These are phyloP conservation scores for Pelagophyceae sp. DNA, from an alignment of 352 stramenopile species.

Conservation along the genomic window DNA sequence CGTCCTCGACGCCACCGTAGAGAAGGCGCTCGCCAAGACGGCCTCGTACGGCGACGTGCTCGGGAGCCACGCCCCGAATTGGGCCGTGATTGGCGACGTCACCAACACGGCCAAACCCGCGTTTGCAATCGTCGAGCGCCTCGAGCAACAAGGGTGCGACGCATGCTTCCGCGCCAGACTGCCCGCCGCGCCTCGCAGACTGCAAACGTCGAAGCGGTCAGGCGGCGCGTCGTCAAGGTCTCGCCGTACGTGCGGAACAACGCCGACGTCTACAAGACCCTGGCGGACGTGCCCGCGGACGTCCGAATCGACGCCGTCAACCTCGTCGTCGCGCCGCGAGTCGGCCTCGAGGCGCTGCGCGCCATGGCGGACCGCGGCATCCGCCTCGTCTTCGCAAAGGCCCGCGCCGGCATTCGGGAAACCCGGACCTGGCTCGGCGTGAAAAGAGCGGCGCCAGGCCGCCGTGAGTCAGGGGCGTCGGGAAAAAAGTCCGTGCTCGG, in stretches of 20 bases:
- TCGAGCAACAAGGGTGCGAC: too few relatives aligned
- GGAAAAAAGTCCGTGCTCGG: too few relatives aligned
- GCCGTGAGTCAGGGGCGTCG: too few relatives aligned
- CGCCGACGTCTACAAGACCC: background rate
- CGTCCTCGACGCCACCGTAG: background rate
- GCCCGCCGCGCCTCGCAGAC: too few relatives aligned
- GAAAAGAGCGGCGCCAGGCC: too few relatives aligned
- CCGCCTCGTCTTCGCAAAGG: constrained; percentile 8
- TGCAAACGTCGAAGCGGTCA: too few relatives aligned
- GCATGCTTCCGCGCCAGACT: too few relatives aligned
- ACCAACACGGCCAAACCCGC: background rate
- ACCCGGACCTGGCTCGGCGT: too few relatives aligned
- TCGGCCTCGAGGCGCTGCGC: background rate
- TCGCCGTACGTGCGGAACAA: constrained; percentile 7
- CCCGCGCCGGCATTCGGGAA: too few relatives aligned
- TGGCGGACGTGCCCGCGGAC: background rate
- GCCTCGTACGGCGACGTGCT: background rate
- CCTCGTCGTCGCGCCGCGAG: background rate
- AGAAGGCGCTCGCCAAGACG: background rate
- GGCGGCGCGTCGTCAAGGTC: background rate
- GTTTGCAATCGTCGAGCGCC: background rate
- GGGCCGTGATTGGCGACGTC: constrained; percentile 8
- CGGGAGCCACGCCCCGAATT: background rate
- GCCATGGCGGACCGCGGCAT: background rate
- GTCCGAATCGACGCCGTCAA: background rate